Evolutionary conservation across 257 asterid species (phyloP).

Genomic region (Phtheirospermum japonicum): DNA sequence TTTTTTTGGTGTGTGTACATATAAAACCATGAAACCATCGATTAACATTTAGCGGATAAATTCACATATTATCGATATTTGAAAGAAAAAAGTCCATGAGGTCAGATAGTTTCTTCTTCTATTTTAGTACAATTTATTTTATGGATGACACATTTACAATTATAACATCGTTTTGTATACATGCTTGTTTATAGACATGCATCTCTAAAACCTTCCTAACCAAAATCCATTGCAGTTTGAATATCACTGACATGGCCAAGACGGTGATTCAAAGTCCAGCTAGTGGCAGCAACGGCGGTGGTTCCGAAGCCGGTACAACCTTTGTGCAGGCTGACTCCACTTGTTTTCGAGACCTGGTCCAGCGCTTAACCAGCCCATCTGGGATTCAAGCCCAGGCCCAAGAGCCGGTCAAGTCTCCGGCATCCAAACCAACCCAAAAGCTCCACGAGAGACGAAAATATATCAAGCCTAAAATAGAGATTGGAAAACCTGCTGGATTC

Average conservation of each 20-base stretch:
- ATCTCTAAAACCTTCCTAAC: too few species aligned
- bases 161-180: too few species aligned
- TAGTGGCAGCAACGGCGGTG: not conserved
- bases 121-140: too few species aligned
- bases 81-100: too few species aligned
- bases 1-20: too few species aligned
- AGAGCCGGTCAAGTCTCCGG: not conserved
- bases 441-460: slow-evolving; percentile 34
- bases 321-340: slow-evolving; percentile 37
- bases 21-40: too few species aligned
- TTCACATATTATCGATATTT: too few species aligned
- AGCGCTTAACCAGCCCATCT: slow-evolving; percentile 40
- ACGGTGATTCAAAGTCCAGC: slow-evolving; percentile 11
- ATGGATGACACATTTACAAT: too few species aligned
- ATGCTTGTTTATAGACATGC: too few species aligned
- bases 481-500: slow-evolving; percentile 11
- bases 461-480: slow-evolving; percentile 29
- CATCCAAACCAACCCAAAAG: slow-evolving; percentile 32
- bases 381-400: slow-evolving; percentile 23
- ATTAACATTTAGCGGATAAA: too few species aligned
- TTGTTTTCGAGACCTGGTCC: slow-evolving; percentile 40
- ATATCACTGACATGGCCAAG: slow-evolving; percentile 21
- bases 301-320: slow-evolving; percentile 25
- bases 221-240: slow-evolving; percentile 19
- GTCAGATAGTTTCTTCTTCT: too few species aligned